Conservation (phyloP, 78 protist genomes). For the Dictyostelium intermedium region DNA sequence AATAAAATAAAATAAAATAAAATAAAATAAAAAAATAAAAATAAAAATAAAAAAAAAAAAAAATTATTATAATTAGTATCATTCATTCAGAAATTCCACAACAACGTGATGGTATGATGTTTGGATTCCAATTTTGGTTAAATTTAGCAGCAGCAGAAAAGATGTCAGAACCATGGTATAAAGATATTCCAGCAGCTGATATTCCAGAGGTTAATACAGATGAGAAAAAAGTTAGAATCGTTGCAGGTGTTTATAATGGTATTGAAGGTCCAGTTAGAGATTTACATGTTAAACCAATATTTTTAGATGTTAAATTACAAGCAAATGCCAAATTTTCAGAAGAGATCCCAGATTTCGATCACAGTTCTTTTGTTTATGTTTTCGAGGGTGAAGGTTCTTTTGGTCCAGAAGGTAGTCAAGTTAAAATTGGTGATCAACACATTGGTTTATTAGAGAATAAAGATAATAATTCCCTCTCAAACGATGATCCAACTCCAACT, state of each 20-base stretch:
- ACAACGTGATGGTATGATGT: conserved; percentile 48
- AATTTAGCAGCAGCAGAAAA: conserved; percentile 82
- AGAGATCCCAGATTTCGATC: conserved; percentile 40
- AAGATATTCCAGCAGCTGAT: conserved; percentile 42
- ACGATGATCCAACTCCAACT: neutral
- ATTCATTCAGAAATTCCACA: conserved; percentile 84
- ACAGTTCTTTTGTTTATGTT: conserved; percentile 42
- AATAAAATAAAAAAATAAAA: no score
- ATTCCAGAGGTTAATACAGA: conserved; percentile 22
- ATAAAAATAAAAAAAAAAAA: no score
- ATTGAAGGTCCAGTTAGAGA: conserved; percentile 25
- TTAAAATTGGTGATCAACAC: conserved; percentile 11
- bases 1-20: no score
- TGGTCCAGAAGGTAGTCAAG: conserved; percentile 18
- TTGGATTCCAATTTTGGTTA: conserved; percentile 88
- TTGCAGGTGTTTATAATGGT: conserved; percentile 63
- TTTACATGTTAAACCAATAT: conserved; percentile 18
- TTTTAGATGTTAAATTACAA: conserved; percentile 49
- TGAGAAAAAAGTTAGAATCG: neutral
- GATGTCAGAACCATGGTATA: conserved; percentile 87
- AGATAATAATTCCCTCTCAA: neutral
- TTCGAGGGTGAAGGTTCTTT: conserved; percentile 42
- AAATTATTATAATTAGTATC: no score
- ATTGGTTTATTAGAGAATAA: conserved; percentile 3
- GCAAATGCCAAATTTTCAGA: conserved; percentile 1